Base-by-base conservation (phyloP, 805 yeast genomes). In the Suhomyces tanzawaensis region DNA sequence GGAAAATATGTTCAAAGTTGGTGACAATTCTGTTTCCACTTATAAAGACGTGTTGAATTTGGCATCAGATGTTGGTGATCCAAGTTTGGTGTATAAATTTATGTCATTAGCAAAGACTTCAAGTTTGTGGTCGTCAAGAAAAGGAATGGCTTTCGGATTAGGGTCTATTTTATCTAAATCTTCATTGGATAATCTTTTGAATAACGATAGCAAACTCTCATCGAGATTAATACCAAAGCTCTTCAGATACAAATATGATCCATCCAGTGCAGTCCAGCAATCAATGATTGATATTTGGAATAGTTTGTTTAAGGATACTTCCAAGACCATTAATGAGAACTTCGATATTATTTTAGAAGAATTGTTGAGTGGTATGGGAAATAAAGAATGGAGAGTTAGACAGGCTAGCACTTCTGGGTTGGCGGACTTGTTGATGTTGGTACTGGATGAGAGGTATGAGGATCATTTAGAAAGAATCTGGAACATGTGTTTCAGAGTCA, bases 61-160 rank as follows among this genome's bases (percentile, higher is more conserved):
- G 34, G 97, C 99, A 0, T 79, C 93, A 1, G 99, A 91, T 55
- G 95, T 89, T 7, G 98, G 98, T 19, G 96, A 91, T 60, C 96
- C 98, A 11, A 77, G 93, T 47, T 73, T 91, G 47, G 96, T 91
- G 4, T 91, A 91, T 62, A 86, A 88, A 55, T 91, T 91, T 57
- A 88, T 91, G 96, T 81, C 95, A 0, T 64, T 91, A 40, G 95
- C 97, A 0, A 82, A 86, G 45, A 82, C 82, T 36, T 86, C 96
- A 0, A 81, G 93, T 0, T 62, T 90, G 15, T 91, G 99, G 99
- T 77, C 95, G 0, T 85, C 96, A 0, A 72, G 95, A 56, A 86
- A 85, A 47, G 99, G 98, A 36, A 80, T 89, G 52, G 98, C 98
- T 0, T 91, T 86, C 65, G 97, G 98, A 0, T 69, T 91, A 25